Base-by-base conservation (phyloP, 2,329 filamentous ascomycete species). In the Neofusicoccum sp. region DNA sequence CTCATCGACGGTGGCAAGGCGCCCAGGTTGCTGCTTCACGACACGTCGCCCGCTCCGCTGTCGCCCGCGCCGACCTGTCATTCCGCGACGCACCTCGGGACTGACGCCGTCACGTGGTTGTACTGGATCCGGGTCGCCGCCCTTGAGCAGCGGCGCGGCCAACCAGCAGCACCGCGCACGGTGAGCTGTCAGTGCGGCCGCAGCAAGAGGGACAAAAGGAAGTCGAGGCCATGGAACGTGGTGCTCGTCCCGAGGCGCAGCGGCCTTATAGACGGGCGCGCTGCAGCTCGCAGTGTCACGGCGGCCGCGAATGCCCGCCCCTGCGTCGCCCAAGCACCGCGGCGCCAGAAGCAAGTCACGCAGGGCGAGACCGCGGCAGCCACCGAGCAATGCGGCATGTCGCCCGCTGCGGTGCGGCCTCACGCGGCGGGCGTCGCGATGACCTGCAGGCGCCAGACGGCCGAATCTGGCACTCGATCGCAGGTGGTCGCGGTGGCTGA, bases 231-330 rank as follows among this genome's bases (percentile, higher is more conserved):
- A 5, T 43, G 41, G 41, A 43, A 58, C 54, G 54, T 44, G 52
- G 31, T 41, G 52, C 52, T 44, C 52, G 52, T 56, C 44, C 52
- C 52, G 52, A 44, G 52, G 52, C 52, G 52, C 52, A 56, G 39
- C 52, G 37, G 6, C 54, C 54, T 58, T 58, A 58, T 58, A 58
- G 54, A 45, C 29, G 54, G 28, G 54, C 39, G 31, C 37, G 41
- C 39, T 58, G 54, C 54, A 58, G 39, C 28, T 8, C 41, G 39
- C 39, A 14, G 54, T 58, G 54, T 36, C 54, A 58, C 54, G 4
- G 31, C 28, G 50, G 39, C 22, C 34, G 28, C 52, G 45, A 49
- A 14, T 22, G 44, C 44, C n/a, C 47, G 34, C 28, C 52, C 50
- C 37, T 56, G 52, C 52, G 34, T 54, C 50, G 36, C 11, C 29